Base-by-base conservation (phyloP, 1,139 yeast species). In the Candida sojae region DNA sequence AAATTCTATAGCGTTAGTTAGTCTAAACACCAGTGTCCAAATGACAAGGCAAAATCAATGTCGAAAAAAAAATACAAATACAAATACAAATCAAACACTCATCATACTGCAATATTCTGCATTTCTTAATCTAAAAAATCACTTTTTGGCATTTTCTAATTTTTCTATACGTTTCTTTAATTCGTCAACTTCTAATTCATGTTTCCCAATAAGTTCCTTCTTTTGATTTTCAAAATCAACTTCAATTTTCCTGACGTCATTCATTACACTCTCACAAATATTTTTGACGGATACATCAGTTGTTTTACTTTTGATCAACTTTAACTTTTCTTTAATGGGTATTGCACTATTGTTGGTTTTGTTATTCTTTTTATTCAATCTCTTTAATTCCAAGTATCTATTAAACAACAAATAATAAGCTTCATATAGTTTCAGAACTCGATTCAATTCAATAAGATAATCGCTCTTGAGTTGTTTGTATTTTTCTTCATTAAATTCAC, bases 351-450 rank as follows among this genome's bases (percentile, higher is more conserved):
- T 40, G 11, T 23, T 40, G 10, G 9, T 31, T 11, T n/a, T 26
- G 13, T 21, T 25, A 3, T 32, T 28, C 38, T 33, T 30, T 28
- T 31, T 36, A 5, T 30, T 43, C 7, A 23, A 13, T 23, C 28
- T 53, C 48, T 73, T 75, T 50, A 77, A 57, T 12, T 64, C 64
- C 38, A 71, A 65, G 56, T 79, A 78, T 55, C 75, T 76, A 42
- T 67, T 57, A 31, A 73, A 70, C 30, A 79, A 64, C 46, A 66
- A 62, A 52, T 73, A 69, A 55, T 75, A 79, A 12, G 70, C 69
- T 43, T 67, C 58, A 53, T 70, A 70, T 43, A 73, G 62, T 11
- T 50, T 53, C 51, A 65, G 68, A 13, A 68, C 64, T 40, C 59
- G 63, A 25, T 59, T 56, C 30, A 71, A 54, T 48, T 73, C 77